phyloP scores from a whole-genome alignment of 805 yeast species.

The Starmerella stigmatis region DNA sequence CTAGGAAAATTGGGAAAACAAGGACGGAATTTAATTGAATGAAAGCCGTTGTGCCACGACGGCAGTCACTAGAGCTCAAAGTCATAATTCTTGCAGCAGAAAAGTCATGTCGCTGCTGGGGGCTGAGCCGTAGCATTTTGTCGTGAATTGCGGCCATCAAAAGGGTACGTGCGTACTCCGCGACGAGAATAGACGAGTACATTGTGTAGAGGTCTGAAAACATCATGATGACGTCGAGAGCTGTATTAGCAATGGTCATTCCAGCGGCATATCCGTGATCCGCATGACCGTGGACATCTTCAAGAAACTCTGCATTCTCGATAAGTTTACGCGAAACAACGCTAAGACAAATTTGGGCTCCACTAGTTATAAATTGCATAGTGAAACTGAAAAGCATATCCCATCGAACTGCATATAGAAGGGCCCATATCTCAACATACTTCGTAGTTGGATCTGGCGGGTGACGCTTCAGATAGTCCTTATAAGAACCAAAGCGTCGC shows the following conservation, averaged over 20 bases:
- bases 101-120: slow-evolving; percentile 46
- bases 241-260: slow-evolving; percentile 56
- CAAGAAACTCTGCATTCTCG: slow-evolving; percentile 13
- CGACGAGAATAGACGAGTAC: slow-evolving; percentile 48
- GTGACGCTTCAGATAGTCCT: slow-evolving; percentile 13
- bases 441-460: slow-evolving; percentile 6
- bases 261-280: slow-evolving; percentile 55
- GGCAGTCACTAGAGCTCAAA: slow-evolving; percentile 66
- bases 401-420: slow-evolving; percentile 20
- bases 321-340: slow-evolving; percentile 17
- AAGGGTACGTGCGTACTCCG: slow-evolving; percentile 60
- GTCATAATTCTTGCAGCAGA: slow-evolving; percentile 66
- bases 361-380: slow-evolving; percentile 7
- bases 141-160: slow-evolving; percentile 58
- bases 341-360: slow-evolving; percentile 17
- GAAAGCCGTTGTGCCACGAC: slow-evolving; percentile 51
- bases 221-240: slow-evolving; percentile 42
- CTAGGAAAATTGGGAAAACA: slow-evolving; percentile 12
- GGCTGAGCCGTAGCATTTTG: slow-evolving; percentile 54
- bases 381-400: slow-evolving; percentile 6
- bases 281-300: slow-evolving; percentile 5
- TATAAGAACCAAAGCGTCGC: slow-evolving; percentile 13
- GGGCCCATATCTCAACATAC: slow-evolving; percentile 19
- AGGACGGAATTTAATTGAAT: slow-evolving; percentile 13
- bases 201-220: slow-evolving; percentile 49